Conservation (phyloP, 2,329 filamentous ascomycete species). For the Chrysoporthe deuterocubensis region DNA sequence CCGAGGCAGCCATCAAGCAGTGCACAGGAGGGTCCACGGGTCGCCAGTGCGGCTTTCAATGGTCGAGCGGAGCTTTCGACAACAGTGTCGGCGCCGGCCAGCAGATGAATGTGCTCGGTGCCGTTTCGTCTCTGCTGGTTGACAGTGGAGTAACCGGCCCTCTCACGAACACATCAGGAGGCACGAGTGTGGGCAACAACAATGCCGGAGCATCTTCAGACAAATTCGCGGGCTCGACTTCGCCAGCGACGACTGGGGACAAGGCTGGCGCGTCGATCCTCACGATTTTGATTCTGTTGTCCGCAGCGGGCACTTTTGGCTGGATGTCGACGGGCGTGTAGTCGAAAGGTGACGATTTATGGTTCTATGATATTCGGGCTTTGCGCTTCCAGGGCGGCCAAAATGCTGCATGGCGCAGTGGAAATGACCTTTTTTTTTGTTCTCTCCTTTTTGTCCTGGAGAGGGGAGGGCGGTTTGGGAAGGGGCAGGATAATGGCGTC, state of each 20-base stretch:
- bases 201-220: slow-evolving; percentile 33
- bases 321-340: slow-evolving; percentile 37
- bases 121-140: slow-evolving; percentile 52
- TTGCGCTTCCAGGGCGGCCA: background rate
- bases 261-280: slow-evolving; percentile 37
- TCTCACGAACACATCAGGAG: slow-evolving; percentile 33
- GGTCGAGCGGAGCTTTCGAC: slow-evolving; percentile 53
- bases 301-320: slow-evolving; percentile 38
- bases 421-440: background rate
- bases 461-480: background rate
- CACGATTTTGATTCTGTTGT: slow-evolving; percentile 28
- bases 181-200: slow-evolving; percentile 35
- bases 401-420: slow-evolving; percentile 1
- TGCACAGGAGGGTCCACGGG: slow-evolving; percentile 33
- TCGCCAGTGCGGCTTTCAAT: slow-evolving; percentile 56
- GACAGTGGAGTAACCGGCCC: slow-evolving; percentile 30
- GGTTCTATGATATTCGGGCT: background rate
- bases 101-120: slow-evolving; percentile 58
- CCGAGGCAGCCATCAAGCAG: slow-evolving; percentile 26
- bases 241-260: slow-evolving; percentile 36
- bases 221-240: slow-evolving; percentile 31
- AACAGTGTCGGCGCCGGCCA: slow-evolving; percentile 57
- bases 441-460: background rate
- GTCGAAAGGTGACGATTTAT: background rate
- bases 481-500: background rate